These are phyloP conservation scores for Stachybotrys echinatus DNA, from an alignment of 2,329 filamentous ascomycete genomes.

Conservation along the genomic window DNA sequence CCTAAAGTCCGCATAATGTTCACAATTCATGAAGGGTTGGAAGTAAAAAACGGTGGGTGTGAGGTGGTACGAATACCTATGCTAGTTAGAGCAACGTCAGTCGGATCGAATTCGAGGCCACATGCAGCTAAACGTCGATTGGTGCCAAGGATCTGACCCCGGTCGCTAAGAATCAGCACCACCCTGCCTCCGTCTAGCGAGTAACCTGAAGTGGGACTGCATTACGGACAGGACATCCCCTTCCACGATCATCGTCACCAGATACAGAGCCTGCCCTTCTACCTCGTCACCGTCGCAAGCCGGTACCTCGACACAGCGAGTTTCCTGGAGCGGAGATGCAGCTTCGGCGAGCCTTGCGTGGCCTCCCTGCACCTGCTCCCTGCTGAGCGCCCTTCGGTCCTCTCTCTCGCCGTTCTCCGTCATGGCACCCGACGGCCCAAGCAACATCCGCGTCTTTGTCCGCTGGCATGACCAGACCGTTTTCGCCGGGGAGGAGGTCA, in stretches of 20 bases:
- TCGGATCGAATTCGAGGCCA: too few species aligned
- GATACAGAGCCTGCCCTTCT: too few species aligned
- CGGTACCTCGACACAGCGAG: not conserved
- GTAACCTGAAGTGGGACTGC: too few species aligned
- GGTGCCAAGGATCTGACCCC: too few species aligned
- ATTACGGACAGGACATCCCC: not conserved
- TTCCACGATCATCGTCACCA: not conserved
- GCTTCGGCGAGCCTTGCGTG: constrained; percentile 12
- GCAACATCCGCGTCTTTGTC: constrained; percentile 91
- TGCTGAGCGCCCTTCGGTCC: constrained; percentile 16
- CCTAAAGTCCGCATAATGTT: too few species aligned
- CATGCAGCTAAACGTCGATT: too few species aligned
- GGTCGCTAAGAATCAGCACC: not conserved
- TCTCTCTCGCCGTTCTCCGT: constrained; percentile 18
- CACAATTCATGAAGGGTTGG: too few species aligned
- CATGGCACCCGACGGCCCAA: constrained; percentile 45
- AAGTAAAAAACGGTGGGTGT: too few species aligned
- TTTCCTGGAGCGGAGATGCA: not conserved
- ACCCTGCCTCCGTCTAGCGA: too few species aligned
- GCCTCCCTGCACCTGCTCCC: constrained; percentile 19
- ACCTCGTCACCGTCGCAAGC: not conserved
- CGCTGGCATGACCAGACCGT: constrained; percentile 91
- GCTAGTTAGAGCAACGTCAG: too few species aligned
- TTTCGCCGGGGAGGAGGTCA: constrained; percentile 92
- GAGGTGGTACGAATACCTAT: too few species aligned